Conservation (phyloP, 108 stramenopile species). For the Aureococcus anophagefferens region DNA sequence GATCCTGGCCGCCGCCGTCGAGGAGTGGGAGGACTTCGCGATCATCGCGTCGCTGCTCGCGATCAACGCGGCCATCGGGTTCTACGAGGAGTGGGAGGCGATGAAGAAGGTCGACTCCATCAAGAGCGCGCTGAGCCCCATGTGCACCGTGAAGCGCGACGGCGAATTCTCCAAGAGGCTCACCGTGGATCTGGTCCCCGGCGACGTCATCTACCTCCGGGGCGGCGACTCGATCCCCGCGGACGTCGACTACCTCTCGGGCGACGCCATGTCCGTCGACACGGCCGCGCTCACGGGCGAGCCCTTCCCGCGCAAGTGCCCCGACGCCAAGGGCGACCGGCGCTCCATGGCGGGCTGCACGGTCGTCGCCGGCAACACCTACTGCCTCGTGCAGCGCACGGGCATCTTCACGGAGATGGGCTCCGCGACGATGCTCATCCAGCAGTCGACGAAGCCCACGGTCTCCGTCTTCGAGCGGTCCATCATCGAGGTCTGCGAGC, state of each 20-base stretch:
- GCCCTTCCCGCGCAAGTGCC: constrained; percentile 56
- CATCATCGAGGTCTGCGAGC: constrained; percentile 55
- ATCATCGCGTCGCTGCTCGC: constrained; percentile 50
- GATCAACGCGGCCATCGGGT: constrained; percentile 53
- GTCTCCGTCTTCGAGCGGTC: constrained; percentile 58
- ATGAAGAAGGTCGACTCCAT: constrained; percentile 52
- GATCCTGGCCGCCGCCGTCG: constrained; percentile 13
- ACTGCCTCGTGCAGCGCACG: constrained; percentile 38
- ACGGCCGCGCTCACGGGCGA: constrained; percentile 71
- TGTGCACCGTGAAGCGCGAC: constrained; percentile 48
- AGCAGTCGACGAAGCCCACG: constrained; percentile 51
- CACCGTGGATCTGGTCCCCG: constrained; percentile 58
- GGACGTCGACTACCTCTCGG: constrained; percentile 56
- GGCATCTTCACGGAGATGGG: constrained; percentile 66
- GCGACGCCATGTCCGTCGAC: constrained; percentile 56
- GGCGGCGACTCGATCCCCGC: constrained; percentile 68
- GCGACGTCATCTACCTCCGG: constrained; percentile 61
- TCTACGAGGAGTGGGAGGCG: constrained; percentile 64
- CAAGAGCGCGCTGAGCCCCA: constrained; percentile 38
- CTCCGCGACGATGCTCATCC: constrained; percentile 46
- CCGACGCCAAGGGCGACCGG: constrained; percentile 21
- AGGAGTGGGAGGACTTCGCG: constrained; percentile 45
- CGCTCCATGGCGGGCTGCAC: constrained; percentile 5
- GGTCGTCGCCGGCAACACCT: constrained; percentile 6
- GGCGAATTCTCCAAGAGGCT: constrained; percentile 34